Percentiles rank a stretch among this genome's conserved stretches.
phyloP scores from a whole-genome alignment of 345 rosid genomes.

The Salix purpurea region DNA sequence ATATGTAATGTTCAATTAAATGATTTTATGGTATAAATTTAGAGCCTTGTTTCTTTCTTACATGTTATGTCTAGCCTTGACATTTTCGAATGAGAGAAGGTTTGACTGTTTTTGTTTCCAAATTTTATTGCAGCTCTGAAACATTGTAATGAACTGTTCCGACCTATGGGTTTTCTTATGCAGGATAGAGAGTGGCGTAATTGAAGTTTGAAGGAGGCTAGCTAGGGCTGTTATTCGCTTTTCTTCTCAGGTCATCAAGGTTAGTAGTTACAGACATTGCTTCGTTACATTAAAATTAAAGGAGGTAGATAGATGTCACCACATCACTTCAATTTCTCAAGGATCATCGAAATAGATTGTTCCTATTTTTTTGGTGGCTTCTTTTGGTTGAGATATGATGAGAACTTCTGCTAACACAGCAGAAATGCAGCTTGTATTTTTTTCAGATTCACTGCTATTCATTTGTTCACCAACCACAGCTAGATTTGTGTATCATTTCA shows the following conservation, averaged over 20 bases:
- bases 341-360: neutral
- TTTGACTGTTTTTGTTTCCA: neutral
- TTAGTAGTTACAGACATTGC: too few relatives aligned
- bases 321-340: neutral
- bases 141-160: neutral
- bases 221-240: neutral
- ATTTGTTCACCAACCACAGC: neutral
- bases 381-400: too few relatives aligned
- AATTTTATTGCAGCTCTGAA: neutral
- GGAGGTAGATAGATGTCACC: neutral
- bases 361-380: neutral
- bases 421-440: neutral
- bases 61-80: neutral
- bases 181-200: neutral
- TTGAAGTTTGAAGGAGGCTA: neutral
- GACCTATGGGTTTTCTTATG: neutral
- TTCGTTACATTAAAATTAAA: neutral
- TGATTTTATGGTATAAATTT: neutral
- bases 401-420: neutral
- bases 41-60: neutral
- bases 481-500: neutral
- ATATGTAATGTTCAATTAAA: conserved; percentile 10
- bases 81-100: neutral
- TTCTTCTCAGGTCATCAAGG: neutral
- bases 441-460: neutral